Base-by-base conservation (phyloP, 768 basidiomycete species). In the Favolaschia claudopus region DNA sequence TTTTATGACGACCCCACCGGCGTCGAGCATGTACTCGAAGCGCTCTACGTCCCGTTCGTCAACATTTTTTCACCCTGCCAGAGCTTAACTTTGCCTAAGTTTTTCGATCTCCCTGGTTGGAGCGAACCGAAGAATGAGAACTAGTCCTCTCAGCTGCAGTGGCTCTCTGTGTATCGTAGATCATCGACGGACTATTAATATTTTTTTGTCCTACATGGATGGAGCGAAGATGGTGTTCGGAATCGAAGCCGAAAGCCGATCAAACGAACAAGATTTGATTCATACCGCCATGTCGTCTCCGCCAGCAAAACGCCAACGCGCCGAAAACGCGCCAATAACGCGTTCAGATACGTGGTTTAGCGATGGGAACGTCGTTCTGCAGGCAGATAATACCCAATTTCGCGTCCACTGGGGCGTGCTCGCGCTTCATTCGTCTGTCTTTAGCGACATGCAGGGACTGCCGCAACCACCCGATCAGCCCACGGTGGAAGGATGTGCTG, bases 381-480 rank as follows among this genome's bases (percentile, higher is more conserved):
- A 54, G 25, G 45, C 45, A 12, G 8, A 45, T 17, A 36, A 48
- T 20, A 54, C 29, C 0, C 59, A 49, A 43, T 60, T 60, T 15
- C 51, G 54, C 33, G 53, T 61, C 14, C 54, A 55, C 19, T 56
- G 53, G 46, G 27, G 54, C 37, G 24, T 61, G 10, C 40, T 61
- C 3, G 6, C 46, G 3, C 28, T 36, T 5, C 20, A 56, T 24
- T 61, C 60, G 1, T 24, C 53, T 4, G 40, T 61, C 20, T 61
- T 61, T 27, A 31, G 42, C 25, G 54, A 55, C 47, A 36, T 61
- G 22, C 25, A 50, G 12, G 27, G 12, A 0, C 40, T 61, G n/a
- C 60, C 60, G 7, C 60, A 55, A 32, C 55, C 60, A 9, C 15
- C 34, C 27, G 48, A 61, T 27, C 50, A 56, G 22, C 40, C 31